A percentile compares a stretch with the other conserved stretches of the same genome.
These are phyloP conservation scores for Colletotrichum sojae DNA, from an alignment of 2,329 filamentous ascomycete genomes.

Conservation along the genomic window DNA sequence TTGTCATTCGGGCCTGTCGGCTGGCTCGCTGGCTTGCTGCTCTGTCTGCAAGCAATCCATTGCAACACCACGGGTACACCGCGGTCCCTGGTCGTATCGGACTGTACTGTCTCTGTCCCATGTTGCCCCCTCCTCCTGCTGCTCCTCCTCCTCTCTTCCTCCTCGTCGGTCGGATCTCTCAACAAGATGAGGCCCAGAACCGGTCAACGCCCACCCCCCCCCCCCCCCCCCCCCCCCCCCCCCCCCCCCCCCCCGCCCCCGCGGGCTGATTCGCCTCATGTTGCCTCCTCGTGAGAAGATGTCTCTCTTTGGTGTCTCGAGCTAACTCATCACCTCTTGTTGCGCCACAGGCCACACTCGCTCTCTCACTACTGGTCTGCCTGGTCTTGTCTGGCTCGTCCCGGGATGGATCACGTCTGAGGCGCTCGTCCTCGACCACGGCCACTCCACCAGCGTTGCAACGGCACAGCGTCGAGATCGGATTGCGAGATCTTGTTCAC, in stretches of 20 bases:
- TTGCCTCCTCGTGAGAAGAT: conserved; percentile 29
- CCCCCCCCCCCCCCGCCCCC: neutral
- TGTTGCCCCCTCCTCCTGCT: conserved; percentile 33
- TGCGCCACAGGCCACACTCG: conserved; percentile 22
- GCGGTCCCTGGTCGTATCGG: conserved; percentile 29
- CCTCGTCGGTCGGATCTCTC: conserved; percentile 36
- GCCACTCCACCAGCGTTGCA: conserved; percentile 13
- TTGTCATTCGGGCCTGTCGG: conserved; percentile 25
- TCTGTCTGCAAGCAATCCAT: conserved; percentile 30
- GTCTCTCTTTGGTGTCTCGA: conserved; percentile 18
- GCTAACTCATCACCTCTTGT: conserved; percentile 19
- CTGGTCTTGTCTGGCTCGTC: conserved; percentile 13
- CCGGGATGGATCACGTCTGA: conserved; percentile 28
- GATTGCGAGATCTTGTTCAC: conserved; percentile 26
- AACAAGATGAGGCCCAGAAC: conserved; percentile 32
- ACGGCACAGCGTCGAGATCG: conserved; percentile 35
- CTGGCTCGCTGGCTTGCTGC: conserved; percentile 17
- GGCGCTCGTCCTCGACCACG: conserved; percentile 13
- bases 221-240: neutral
- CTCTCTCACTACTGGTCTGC: conserved; percentile 5
- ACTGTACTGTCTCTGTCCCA: conserved; percentile 28
- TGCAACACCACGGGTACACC: conserved; percentile 30
- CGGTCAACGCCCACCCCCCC: conserved; percentile 29
- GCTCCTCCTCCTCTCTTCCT: conserved; percentile 4
- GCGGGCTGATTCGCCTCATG: conserved; percentile 8